Conservation (phyloP, 495 filamentous ascomycete genomes). For the Lasiosphaeria miniovina region DNA sequence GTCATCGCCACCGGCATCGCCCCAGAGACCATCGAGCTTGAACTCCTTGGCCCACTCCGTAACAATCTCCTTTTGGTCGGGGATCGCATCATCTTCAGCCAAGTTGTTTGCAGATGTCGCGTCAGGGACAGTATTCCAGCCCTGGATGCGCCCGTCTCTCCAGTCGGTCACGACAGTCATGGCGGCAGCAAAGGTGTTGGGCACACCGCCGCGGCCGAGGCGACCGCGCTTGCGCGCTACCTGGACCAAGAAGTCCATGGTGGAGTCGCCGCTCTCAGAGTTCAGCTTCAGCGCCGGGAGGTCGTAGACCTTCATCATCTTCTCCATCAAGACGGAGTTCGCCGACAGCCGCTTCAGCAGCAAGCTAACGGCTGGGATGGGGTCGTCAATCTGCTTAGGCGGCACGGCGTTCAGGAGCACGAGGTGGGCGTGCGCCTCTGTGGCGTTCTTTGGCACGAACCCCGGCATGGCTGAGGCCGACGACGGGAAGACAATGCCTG, state of each 20-base stretch:
- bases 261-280: conserved; percentile 62
- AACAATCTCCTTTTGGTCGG: conserved; percentile 84
- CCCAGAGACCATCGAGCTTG: conserved; percentile 92
- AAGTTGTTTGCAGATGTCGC: conserved; percentile 47
- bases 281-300: conserved; percentile 70
- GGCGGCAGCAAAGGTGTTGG: conserved; percentile 82
- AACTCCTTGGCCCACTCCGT: conserved; percentile 94
- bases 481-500: conserved; percentile 89
- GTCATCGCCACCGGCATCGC: conserved; percentile 42
- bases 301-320: conserved; percentile 77
- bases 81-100: conserved; percentile 34
- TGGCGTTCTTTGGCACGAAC: conserved; percentile 54
- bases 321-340: conserved; percentile 65
- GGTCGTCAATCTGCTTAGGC: conserved; percentile 90
- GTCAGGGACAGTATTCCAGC: conserved; percentile 78
- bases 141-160: conserved; percentile 92
- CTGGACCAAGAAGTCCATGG: conserved; percentile 91
- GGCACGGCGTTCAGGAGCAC: conserved; percentile 88
- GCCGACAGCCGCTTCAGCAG: conserved; percentile 74
- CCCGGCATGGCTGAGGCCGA: conserved; percentile 31
- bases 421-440: conserved; percentile 77
- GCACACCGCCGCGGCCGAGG: conserved; percentile 84
- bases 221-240: conserved; percentile 89
- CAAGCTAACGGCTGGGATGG: conserved; percentile 77
- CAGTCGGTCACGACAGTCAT: conserved; percentile 93